These are phyloP conservation scores for Coniochaeta sp. DNA, from an alignment of 2,329 filamentous ascomycete species.

Conservation along the genomic window DNA sequence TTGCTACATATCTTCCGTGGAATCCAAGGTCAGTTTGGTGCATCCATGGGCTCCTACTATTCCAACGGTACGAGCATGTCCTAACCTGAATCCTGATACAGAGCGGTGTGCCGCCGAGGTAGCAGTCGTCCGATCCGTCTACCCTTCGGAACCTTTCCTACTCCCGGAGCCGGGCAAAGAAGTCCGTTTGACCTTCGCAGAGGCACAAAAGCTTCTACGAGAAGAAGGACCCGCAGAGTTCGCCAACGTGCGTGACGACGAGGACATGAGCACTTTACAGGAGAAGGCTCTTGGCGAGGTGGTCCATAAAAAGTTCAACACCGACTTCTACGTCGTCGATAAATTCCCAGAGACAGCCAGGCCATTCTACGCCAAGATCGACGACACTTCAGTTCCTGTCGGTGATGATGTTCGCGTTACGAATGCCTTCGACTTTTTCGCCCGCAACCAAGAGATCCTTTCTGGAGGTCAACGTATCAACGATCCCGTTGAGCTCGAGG, in stretches of 20 bases:
- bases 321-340: conserved; percentile 90
- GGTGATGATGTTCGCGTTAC: conserved; percentile 33
- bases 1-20: conserved; percentile 74
- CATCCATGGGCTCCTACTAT: neutral
- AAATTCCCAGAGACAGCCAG: conserved; percentile 81
- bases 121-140: conserved; percentile 59
- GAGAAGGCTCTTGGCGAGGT: conserved; percentile 78
- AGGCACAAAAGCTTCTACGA: conserved; percentile 66
- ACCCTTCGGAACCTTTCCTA: conserved; percentile 66
- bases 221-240: conserved; percentile 60
- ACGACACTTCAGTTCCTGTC: conserved; percentile 32
- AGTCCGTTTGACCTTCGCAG: conserved; percentile 64
- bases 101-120: conserved; percentile 60
- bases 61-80: neutral
- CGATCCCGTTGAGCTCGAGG: conserved; percentile 62
- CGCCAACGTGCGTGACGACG: conserved; percentile 59
- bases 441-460: conserved; percentile 82
- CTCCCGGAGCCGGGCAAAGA: conserved; percentile 66
- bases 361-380: conserved; percentile 80
- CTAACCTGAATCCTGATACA: conserved; percentile 1
- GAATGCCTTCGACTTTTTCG: conserved; percentile 69
- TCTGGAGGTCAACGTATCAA: conserved; percentile 86
- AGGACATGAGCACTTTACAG: conserved; percentile 68
- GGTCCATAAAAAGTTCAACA: conserved; percentile 76
- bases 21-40: conserved; percentile 39